These are phyloP conservation scores for Suillus subluteus DNA, from an alignment of 768 basidiomycete genomes.

Conservation along the genomic window DNA sequence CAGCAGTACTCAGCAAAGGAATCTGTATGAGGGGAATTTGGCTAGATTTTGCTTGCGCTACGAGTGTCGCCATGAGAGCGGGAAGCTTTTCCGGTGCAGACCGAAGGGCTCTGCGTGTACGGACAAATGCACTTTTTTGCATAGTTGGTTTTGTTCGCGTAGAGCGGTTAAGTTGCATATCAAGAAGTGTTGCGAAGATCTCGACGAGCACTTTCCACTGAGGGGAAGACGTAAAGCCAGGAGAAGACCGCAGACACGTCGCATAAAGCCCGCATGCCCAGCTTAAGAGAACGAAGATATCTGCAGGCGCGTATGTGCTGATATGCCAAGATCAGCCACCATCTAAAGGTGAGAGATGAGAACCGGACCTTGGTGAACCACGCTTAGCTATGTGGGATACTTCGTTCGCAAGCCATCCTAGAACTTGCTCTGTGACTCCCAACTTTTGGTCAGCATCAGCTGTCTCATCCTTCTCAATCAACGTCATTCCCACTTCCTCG, in stretches of 20 bases:
- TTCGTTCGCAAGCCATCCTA: conserved; percentile 79
- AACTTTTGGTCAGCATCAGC: conserved; percentile 47
- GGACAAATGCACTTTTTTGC: conserved; percentile 61
- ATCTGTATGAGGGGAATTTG: conserved; percentile 44
- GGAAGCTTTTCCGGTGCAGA: conserved; percentile 57
- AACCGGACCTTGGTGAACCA: conserved; percentile 56
- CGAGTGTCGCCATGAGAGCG: conserved; percentile 53
- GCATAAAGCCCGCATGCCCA: conserved; percentile 72
- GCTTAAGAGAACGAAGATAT: conserved; percentile 69
- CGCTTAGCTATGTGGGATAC: conserved; percentile 59
- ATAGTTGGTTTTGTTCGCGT: conserved; percentile 59
- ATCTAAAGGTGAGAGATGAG: neutral
- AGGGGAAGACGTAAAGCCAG: conserved; percentile 48
- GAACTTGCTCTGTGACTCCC: conserved; percentile 69
- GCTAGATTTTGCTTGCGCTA: conserved; percentile 53
- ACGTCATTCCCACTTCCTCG: conserved; percentile 62
- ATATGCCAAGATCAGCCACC: neutral
- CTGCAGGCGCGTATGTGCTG: conserved; percentile 60
- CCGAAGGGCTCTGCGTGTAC: conserved; percentile 68
- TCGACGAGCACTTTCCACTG: conserved; percentile 56
- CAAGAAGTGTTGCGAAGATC: conserved; percentile 63
- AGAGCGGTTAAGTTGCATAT: conserved; percentile 57
- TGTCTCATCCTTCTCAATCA: conserved; percentile 67
- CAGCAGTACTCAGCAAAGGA: conserved; percentile 65
- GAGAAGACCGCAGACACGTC: conserved; percentile 48